phyloP scores from a whole-genome alignment of 2,329 filamentous ascomycete species.

The Fusarium lateritium region DNA sequence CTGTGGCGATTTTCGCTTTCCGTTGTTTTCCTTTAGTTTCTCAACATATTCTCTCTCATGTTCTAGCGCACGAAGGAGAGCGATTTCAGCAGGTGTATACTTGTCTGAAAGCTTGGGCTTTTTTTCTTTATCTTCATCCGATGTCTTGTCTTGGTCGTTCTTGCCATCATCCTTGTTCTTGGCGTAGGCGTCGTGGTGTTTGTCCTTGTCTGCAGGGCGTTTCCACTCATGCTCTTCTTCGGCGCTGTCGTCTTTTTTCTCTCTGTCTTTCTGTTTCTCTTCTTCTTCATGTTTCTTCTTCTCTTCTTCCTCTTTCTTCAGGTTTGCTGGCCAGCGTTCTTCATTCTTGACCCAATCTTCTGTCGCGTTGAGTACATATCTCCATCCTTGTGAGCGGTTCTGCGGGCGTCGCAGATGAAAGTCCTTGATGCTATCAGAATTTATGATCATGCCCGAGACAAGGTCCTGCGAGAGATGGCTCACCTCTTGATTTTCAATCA shows the following conservation, averaged over 20 bases:
- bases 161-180: slow-evolving; percentile 56
- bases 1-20: not conserved
- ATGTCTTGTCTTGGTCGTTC: not conserved
- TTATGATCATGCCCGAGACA: no score
- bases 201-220: slow-evolving; percentile 36
- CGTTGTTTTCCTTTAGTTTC: not conserved
- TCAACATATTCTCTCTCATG: not conserved
- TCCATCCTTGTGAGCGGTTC: slow-evolving; percentile 62
- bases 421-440: not conserved
- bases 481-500: not conserved
- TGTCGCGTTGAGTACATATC: slow-evolving; percentile 63
- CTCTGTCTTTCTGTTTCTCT: not conserved
- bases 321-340: slow-evolving; percentile 64
- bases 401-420: slow-evolving; percentile 56
- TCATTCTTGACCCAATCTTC: slow-evolving; percentile 65
- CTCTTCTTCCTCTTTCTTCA: slow-evolving; percentile 31
- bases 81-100: not conserved
- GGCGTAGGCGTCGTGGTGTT: slow-evolving; percentile 43
- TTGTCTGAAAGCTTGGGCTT: not conserved
- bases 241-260: slow-evolving; percentile 3
- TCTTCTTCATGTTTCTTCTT: not conserved
- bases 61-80: not conserved
- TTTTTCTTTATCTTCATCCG: not conserved
- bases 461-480: not conserved
- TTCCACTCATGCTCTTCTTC: slow-evolving; percentile 42